Percentiles rank a stretch among this genome's conserved stretches.
These are phyloP conservation scores for Rhodomyrtus tomentosa DNA, from an alignment of 345 rosid species.

Conservation along the genomic window DNA sequence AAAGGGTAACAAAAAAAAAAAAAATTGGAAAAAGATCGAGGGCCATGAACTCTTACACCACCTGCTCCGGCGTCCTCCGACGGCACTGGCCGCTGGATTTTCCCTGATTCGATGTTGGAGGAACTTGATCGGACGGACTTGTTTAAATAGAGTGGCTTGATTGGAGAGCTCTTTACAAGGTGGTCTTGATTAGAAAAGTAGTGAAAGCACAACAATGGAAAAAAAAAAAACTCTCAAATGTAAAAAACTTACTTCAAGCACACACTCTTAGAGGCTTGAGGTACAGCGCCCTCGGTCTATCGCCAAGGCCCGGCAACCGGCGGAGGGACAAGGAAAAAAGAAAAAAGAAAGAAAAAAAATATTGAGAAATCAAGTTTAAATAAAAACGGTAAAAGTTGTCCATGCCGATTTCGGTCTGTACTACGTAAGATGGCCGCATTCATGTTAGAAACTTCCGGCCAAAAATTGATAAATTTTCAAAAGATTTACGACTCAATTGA, in stretches of 20 bases:
- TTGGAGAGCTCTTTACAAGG: not conserved
- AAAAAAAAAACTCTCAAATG: not conserved
- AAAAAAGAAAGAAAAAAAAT: too few species aligned
- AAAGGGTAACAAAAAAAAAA: too few species aligned
- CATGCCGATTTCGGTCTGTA: too few species aligned
- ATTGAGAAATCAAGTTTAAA: too few species aligned
- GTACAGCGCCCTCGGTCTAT: too few species aligned
- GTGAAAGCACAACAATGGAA: not conserved
- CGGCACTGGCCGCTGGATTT: rapidly evolving
- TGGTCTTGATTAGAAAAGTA: not conserved
- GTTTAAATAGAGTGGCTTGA: not conserved
- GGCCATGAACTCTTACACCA: not conserved
- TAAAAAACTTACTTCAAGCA: not conserved
- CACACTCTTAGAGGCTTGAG: not conserved
- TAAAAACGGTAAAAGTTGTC: too few species aligned
- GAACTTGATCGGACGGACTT: not conserved
- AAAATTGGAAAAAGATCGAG: not conserved
- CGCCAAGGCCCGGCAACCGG: too few species aligned
- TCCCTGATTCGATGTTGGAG: rapidly evolving
- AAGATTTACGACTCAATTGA: too few species aligned
- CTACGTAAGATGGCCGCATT: too few species aligned
- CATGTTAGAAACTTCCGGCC: too few species aligned
- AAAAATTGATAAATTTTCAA: too few species aligned
- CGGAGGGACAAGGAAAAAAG: too few species aligned
- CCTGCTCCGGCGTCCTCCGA: not conserved